Evolutionary conservation across 148 eudicot species (phyloP).

Genomic region (Linanthus parryae): DNA sequence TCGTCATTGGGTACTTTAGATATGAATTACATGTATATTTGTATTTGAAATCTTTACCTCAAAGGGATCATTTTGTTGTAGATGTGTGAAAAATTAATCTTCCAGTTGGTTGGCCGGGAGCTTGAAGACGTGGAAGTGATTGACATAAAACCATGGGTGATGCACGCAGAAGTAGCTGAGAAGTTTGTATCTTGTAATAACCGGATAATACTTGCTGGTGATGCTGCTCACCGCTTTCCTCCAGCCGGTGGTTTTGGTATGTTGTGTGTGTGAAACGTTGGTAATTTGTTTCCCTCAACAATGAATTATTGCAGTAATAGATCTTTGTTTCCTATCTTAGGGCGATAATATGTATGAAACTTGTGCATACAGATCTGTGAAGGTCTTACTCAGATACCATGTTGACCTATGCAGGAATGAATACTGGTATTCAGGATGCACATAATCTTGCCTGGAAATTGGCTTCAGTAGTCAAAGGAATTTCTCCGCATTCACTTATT

Average conservation of each 20-base stretch:
- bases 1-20: no score
- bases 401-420: slow-evolving; percentile 65
- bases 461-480: slow-evolving; percentile 61
- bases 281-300: no score
- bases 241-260: slow-evolving; percentile 99
- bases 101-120: slow-evolving; percentile 74
- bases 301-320: no score
- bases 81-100: slow-evolving; percentile 73
- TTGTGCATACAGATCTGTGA: no score
- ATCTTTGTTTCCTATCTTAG: no score
- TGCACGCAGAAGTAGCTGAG: slow-evolving; percentile 99
- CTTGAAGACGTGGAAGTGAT: slow-evolving; percentile 70
- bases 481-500: slow-evolving; percentile 60
- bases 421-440: slow-evolving; percentile 97
- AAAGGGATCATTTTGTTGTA: slow-evolving; percentile 25
- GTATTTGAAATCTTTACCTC: not conserved
- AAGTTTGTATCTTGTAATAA: slow-evolving; percentile 49
- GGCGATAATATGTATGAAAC: no score
- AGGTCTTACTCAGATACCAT: not conserved
- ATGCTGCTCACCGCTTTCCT: slow-evolving; percentile 98
- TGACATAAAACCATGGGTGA: slow-evolving; percentile 94
- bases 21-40: no score
- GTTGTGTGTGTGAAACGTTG: no score
- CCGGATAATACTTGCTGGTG: slow-evolving; percentile 77
- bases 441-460: slow-evolving; percentile 98